Percentiles rank a stretch among this genome's conserved stretches.
Conservation (phyloP, 345 rosid species). For the Kandelia obovata region DNA sequence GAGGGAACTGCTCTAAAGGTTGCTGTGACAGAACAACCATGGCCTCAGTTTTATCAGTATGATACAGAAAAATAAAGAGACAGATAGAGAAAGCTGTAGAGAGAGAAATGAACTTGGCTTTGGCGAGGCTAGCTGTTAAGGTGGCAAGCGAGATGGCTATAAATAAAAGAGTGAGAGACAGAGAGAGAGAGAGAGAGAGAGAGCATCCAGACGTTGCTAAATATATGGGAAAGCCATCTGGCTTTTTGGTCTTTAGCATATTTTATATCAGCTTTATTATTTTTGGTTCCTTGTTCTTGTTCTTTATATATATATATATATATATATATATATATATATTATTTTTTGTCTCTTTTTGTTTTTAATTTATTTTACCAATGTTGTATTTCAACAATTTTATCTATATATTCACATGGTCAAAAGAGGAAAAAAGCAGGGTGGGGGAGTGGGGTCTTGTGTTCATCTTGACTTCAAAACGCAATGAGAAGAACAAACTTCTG, state of each 20-base stretch:
- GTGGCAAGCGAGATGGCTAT: slow-evolving; percentile 5
- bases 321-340: slow-evolving; percentile 10
- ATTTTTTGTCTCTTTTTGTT: not conserved
- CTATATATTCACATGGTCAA: too few species aligned
- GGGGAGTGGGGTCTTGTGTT: too few species aligned
- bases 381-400: too few species aligned
- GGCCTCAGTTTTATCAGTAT: slow-evolving; percentile 14
- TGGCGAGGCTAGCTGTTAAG: not conserved
- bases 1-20: slow-evolving; percentile 44
- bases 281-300: too few species aligned
- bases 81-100: not conserved
- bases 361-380: not conserved
- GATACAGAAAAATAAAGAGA: not conserved
- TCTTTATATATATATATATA: slow-evolving; percentile 16
- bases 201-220: too few species aligned
- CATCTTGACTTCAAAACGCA: too few species aligned
- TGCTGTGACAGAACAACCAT: slow-evolving; percentile 75
- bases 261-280: too few species aligned
- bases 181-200: not conserved
- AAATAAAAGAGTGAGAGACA: not conserved
- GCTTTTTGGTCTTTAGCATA: slow-evolving; percentile 11
- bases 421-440: too few species aligned
- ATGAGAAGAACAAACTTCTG: too few species aligned
- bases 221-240: slow-evolving; percentile 25
- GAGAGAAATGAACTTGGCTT: not conserved